Conservation (phyloP, 2,329 filamentous ascomycete genomes). For the Plectosphaerella sp. region DNA sequence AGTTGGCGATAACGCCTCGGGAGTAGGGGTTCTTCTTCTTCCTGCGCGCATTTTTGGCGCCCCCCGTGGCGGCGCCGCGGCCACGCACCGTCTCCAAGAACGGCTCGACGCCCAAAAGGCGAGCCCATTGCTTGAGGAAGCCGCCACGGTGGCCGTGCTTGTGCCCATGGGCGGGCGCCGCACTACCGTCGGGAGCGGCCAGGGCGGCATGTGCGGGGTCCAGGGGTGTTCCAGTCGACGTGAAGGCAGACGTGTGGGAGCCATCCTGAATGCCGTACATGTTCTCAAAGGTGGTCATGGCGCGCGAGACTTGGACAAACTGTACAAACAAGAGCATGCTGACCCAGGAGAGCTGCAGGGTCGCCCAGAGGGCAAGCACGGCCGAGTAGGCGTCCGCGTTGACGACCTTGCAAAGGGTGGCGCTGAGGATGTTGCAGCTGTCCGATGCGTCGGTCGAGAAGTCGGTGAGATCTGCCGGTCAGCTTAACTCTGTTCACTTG, state of each 20-base stretch:
- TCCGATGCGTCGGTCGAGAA: conserved; percentile 48
- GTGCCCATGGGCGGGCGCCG: conserved; percentile 34
- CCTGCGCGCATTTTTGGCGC: conserved; percentile 38
- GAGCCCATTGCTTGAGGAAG: conserved; percentile 74
- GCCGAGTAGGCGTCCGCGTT: conserved; percentile 83
- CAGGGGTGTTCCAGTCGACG: conserved; percentile 71
- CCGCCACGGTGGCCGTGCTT: conserved; percentile 55
- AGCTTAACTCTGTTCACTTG: conserved; percentile 13
- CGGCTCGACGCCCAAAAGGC: conserved; percentile 83
- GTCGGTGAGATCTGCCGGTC: conserved; percentile 55
- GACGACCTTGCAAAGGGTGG: conserved; percentile 68
- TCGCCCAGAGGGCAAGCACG: conserved; percentile 72
- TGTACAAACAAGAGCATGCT: conserved; percentile 96
- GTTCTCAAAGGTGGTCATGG: conserved; percentile 94
- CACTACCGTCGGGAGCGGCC: conserved; percentile 41
- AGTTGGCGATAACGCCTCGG: conserved; percentile 79
- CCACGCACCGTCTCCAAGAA: conserved; percentile 92
- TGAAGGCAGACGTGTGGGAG: conserved; percentile 68
- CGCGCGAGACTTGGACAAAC: conserved; percentile 84
- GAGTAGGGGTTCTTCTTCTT: conserved; percentile 79
- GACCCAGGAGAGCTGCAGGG: conserved; percentile 88
- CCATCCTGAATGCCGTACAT: conserved; percentile 74
- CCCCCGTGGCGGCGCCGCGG: conserved; percentile 59
- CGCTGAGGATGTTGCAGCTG: conserved; percentile 72
- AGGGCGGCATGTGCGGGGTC: conserved; percentile 62